Evolutionary conservation across 2,329 filamentous ascomycete genomes (phyloP).

Genomic region (Alternaria infectoria): DNA sequence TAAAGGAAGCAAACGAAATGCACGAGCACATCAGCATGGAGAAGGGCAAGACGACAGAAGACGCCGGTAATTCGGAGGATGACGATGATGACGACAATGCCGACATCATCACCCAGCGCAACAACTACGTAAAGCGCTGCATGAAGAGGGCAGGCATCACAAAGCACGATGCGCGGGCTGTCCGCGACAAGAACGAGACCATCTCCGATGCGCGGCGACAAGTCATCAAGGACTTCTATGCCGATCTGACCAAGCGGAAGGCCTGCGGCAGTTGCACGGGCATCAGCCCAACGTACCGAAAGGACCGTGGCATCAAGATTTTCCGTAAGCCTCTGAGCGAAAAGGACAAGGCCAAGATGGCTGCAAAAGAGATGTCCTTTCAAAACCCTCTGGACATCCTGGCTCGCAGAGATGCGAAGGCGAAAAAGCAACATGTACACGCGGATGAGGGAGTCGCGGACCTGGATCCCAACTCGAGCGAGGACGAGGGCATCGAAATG

Average conservation of each 20-base stretch:
- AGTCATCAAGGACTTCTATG: conserved; percentile 82
- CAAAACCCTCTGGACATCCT: conserved; percentile 73
- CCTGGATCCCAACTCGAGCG: conserved; percentile 56
- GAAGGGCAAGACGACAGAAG: conserved; percentile 44
- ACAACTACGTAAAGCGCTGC: conserved; percentile 73
- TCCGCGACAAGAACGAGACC: conserved; percentile 78
- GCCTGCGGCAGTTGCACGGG: conserved; percentile 70
- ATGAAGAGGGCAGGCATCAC: conserved; percentile 65
- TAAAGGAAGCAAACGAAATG: conserved; percentile 67
- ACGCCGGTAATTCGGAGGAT: conserved; percentile 64
- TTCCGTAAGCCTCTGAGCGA: conserved; percentile 80
- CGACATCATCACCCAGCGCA: conserved; percentile 62
- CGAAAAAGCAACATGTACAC: conserved; percentile 54
- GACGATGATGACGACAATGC: conserved; percentile 70
- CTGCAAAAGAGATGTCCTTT: conserved; percentile 68
- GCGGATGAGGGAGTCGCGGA: conserved; percentile 75
- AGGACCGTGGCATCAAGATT: conserved; percentile 90
- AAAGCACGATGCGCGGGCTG: conserved; percentile 53
- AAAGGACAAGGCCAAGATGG: conserved; percentile 81
- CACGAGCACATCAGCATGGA: conserved; percentile 54
- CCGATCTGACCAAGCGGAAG: conserved; percentile 71
- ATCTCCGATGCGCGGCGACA: conserved; percentile 76
- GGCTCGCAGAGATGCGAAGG: conserved; percentile 54
- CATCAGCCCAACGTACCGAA: conserved; percentile 73
- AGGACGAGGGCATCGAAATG: conserved; percentile 50